Evolutionary conservation across 1,139 yeast species (phyloP), one percentile per base, ranked within the genome.

Genomic region (Kluyveromyces sp.): DNA sequence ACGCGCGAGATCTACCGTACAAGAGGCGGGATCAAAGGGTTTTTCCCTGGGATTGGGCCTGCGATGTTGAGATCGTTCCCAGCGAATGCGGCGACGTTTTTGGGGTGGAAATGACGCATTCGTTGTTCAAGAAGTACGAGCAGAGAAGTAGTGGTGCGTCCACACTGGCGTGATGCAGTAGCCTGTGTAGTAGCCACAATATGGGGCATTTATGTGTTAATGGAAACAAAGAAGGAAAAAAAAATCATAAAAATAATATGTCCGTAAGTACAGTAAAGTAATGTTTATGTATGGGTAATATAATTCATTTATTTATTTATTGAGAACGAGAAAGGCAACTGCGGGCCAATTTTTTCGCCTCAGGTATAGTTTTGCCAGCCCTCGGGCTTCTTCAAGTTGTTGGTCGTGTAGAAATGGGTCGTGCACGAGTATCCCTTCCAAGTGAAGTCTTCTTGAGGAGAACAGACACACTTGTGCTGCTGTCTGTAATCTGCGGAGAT

Each of bases 41-140:
- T 92, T 72, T 92, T 89, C 88, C 97, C 97, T 1, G 97, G 97
- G 50, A 75, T 92, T 32, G 97, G 96, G 0, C 97, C 98, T 8
- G 97, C 97, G 1, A 72, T 92, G 60, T 79, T 89, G 39, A 79
- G 98, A 66, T 83, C 96, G 29, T 90, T 92, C 85, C 97, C 97
- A 2, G 97, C 97, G 27, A 92, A 92, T 65, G 97, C 97, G 25
- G 97, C 97, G 25, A 90, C 97, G 3, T 92, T 92, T 71, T 77
- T 89, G 41, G 98, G 46, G 97, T 92, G 39, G 98, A 92, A 65
- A 63, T 90, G 49, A 89, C 96, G 10, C 86, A 83, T 67, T 76
- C 79, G 51, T 73, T 82, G 56, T 78, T 87, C 53, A 78, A 77
- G 48, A 63, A 66, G 43, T 63, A 26, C 15, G 39, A 62, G 38